These are phyloP conservation scores for Cicer chorassanicum DNA, from an alignment of 306 rosid species.

Conservation along the genomic window DNA sequence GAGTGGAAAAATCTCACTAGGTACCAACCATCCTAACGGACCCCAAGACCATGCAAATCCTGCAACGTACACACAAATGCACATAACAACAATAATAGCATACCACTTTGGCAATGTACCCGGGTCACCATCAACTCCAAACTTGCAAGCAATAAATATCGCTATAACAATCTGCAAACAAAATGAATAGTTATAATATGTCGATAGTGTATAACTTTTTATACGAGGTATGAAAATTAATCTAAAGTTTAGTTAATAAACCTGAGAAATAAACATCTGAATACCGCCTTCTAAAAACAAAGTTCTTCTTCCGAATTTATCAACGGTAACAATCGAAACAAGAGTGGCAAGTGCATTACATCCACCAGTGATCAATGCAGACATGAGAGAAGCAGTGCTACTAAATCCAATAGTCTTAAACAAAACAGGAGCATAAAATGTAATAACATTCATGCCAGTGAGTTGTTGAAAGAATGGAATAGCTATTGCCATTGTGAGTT, in stretches of 20 bases:
- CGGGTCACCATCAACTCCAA: not conserved
- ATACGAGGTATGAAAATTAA: not conserved
- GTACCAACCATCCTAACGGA: conserved; percentile 2
- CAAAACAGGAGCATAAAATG: conserved; percentile 7
- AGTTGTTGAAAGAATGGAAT: not conserved
- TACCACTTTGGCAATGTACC: not conserved
- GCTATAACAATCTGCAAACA: not conserved
- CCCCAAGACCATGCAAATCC: conserved; percentile 11
- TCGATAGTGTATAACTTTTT: too few relatives aligned
- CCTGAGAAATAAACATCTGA: not conserved
- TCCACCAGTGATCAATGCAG: not conserved
- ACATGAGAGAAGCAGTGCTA: not conserved
- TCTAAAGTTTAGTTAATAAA: not conserved
- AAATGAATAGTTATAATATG: too few relatives aligned
- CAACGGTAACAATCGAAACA: not conserved
- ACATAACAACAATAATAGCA: not conserved
- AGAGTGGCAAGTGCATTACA: not conserved
- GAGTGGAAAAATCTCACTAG: not conserved
- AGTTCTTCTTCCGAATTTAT: not conserved
- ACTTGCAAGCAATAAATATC: not conserved
- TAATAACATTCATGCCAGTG: not conserved
- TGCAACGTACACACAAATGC: not conserved
- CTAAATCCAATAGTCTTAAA: not conserved
- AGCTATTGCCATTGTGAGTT: not conserved
- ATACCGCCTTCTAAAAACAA: not conserved